Percentiles rank a stretch among this genome's conserved stretches.
phyloP scores from a whole-genome alignment of 1,139 yeast genomes.

The Suhomyces kunorum region DNA sequence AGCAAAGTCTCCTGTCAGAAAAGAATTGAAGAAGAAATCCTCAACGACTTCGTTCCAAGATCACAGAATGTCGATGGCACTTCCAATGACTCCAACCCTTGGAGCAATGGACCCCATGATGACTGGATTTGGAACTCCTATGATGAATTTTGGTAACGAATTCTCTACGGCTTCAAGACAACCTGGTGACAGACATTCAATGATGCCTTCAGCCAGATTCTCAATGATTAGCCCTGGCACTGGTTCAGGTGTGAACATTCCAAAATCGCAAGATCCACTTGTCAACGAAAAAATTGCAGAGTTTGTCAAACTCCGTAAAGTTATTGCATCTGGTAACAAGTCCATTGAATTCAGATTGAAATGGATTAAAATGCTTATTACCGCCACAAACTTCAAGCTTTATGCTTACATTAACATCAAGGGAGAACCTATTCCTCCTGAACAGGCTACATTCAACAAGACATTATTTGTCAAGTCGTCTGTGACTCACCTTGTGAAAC shows the following conservation, averaged over 20 bases:
- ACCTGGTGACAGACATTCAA: slow-evolving; percentile 22
- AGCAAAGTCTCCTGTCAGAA: slow-evolving; percentile 7
- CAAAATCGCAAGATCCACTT: slow-evolving; percentile 19
- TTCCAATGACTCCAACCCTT: slow-evolving; percentile 16
- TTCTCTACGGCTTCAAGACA: slow-evolving; percentile 14
- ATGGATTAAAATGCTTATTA: slow-evolving; percentile 49
- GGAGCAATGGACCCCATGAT: slow-evolving; percentile 15
- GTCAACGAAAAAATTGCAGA: slow-evolving; percentile 38
- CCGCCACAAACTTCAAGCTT: slow-evolving; percentile 43
- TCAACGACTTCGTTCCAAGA: slow-evolving; percentile 18
- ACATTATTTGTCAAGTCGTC: slow-evolving; percentile 43
- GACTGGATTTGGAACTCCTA: slow-evolving; percentile 20
- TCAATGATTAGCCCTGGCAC: slow-evolving; percentile 11
- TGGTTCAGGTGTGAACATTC: slow-evolving; percentile 8
- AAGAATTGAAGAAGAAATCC: slow-evolving; percentile 10
- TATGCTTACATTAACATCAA: slow-evolving; percentile 47
- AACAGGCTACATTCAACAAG: slow-evolving; percentile 36
- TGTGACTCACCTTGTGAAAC: slow-evolving; percentile 40
- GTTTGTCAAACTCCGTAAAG: slow-evolving; percentile 36
- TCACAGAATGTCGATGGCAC: slow-evolving; percentile 14
- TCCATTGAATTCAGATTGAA: slow-evolving; percentile 43
- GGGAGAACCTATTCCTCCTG: slow-evolving; percentile 42
- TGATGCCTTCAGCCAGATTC: slow-evolving; percentile 11
- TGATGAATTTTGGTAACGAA: slow-evolving; percentile 27
- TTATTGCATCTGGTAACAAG: slow-evolving; percentile 49